Conservation (phyloP, 192 early-diverging fungal species). For the Coemansia sp. region DNA sequence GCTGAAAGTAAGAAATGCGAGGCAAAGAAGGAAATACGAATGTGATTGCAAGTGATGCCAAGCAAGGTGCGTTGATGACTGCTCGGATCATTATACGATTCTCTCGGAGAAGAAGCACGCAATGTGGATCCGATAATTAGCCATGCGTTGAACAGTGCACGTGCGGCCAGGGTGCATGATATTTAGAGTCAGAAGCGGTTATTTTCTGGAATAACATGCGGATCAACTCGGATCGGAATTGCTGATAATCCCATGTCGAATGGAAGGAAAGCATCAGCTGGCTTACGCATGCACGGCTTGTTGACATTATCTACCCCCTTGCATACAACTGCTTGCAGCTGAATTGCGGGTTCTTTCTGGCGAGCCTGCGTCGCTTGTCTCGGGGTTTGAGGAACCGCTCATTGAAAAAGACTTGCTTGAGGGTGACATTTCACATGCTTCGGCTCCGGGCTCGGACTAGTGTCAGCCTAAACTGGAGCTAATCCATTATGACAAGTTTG, state of each 20-base stretch:
- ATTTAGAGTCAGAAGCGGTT: background rate
- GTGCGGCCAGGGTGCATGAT: constrained; percentile 2
- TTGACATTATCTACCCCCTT: background rate
- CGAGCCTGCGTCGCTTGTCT: background rate
- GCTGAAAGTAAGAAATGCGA: background rate
- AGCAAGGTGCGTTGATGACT: background rate
- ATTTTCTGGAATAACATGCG: background rate
- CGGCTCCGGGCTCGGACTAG: background rate
- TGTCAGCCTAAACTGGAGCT: too few species aligned
- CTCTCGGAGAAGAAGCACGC: background rate
- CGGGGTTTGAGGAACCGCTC: background rate
- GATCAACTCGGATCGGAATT: background rate
- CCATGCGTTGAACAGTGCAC: background rate
- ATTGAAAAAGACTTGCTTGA: background rate
- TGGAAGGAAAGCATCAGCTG: background rate
- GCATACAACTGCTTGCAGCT: background rate
- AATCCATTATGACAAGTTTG: background rate
- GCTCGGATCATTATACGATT: background rate
- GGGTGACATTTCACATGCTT: background rate
- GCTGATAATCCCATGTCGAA: background rate
- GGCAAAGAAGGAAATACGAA: background rate
- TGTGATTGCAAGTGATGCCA: background rate
- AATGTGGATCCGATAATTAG: background rate
- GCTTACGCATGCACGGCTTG: background rate
- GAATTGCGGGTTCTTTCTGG: too few species aligned